Conservation (phyloP, 2,329 filamentous ascomycete species). For the Exophiala sideris region DNA sequence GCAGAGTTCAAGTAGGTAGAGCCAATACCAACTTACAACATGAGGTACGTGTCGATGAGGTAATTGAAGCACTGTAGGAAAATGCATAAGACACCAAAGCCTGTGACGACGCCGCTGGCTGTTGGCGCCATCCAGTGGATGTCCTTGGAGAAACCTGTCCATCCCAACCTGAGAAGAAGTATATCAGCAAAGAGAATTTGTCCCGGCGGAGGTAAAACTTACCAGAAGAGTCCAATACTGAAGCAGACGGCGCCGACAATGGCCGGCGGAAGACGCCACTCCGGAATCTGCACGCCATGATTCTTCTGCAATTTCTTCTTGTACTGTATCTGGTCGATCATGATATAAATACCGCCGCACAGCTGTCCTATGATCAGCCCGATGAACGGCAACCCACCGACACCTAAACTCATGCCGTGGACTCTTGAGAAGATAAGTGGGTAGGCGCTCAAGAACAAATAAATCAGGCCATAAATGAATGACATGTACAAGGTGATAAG, state of each 20-base stretch:
- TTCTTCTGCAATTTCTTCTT: neutral
- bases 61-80: conserved; percentile 42
- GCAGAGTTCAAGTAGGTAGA: conserved; percentile 51
- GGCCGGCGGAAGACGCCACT: conserved; percentile 51
- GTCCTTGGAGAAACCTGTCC: conserved; percentile 49
- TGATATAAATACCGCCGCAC: conserved; percentile 28
- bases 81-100: conserved; percentile 39
- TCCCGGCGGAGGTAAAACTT: neutral
- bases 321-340: conserved; percentile 11
- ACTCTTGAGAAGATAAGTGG: conserved; percentile 10
- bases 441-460: conserved; percentile 6
- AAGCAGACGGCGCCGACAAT: conserved; percentile 50
- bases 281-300: conserved; percentile 31
- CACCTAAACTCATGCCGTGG: conserved; percentile 46
- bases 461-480: conserved; percentile 51
- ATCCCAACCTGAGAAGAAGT: conserved; percentile 59
- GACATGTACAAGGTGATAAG: conserved; percentile 45
- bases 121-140: conserved; percentile 48
- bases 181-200: conserved; percentile 46
- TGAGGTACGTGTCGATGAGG: conserved; percentile 42
- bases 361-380: conserved; percentile 44
- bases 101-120: conserved; percentile 42
- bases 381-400: conserved; percentile 49
- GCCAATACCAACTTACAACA: conserved; percentile 45
- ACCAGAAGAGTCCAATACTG: conserved; percentile 56